A percentile compares a stretch with the other conserved stretches of the same genome.
Evolutionary conservation across 2,329 filamentous ascomycete species (phyloP).

Genomic region (Pseudovirgaria hyperparasitica): DNA sequence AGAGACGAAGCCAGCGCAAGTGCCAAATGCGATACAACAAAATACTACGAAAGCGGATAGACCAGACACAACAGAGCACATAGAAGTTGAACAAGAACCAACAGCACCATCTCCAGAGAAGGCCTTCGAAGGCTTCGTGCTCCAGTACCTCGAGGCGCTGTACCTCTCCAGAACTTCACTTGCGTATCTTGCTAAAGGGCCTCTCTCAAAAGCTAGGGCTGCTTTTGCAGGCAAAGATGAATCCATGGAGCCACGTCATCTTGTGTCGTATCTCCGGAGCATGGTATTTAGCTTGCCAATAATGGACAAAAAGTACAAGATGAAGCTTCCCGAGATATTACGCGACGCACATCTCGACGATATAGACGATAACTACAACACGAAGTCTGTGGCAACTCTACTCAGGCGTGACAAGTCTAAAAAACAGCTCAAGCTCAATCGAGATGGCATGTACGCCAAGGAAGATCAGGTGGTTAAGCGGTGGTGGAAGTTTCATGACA

Average conservation of each 20-base stretch:
- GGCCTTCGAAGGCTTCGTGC: slow-evolving; percentile 38
- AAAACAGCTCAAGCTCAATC: slow-evolving; percentile 45
- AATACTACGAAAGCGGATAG: slow-evolving; percentile 1
- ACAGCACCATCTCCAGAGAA: slow-evolving; percentile 15
- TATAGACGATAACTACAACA: slow-evolving; percentile 31
- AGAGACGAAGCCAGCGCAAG: slow-evolving; percentile 2
- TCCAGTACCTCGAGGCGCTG: slow-evolving; percentile 30
- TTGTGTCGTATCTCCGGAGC: slow-evolving; percentile 56
- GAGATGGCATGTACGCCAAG: slow-evolving; percentile 52
- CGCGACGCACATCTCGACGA: too few species aligned
- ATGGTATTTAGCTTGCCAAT: slow-evolving; percentile 53
- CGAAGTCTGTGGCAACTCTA: slow-evolving; percentile 14
- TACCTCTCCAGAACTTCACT: slow-evolving; percentile 53
- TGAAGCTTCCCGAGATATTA: slow-evolving; percentile 52
- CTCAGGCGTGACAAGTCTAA: slow-evolving; percentile 21
- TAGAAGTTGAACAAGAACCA: background rate
- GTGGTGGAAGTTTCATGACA: slow-evolving; percentile 51
- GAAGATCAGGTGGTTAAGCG: slow-evolving; percentile 52
- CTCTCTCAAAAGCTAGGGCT: slow-evolving; percentile 60
- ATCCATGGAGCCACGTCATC: slow-evolving; percentile 43
- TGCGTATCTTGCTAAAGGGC: slow-evolving; percentile 75
- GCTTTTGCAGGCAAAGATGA: slow-evolving; percentile 54
- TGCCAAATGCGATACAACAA: slow-evolving; percentile 2
- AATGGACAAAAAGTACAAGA: slow-evolving; percentile 71
- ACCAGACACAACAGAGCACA: slow-evolving; percentile 3